Percentiles rank a stretch among this genome's conserved stretches.
These are phyloP conservation scores for Capronia coronata DNA, from an alignment of 2,329 filamentous ascomycete genomes.

Conservation along the genomic window DNA sequence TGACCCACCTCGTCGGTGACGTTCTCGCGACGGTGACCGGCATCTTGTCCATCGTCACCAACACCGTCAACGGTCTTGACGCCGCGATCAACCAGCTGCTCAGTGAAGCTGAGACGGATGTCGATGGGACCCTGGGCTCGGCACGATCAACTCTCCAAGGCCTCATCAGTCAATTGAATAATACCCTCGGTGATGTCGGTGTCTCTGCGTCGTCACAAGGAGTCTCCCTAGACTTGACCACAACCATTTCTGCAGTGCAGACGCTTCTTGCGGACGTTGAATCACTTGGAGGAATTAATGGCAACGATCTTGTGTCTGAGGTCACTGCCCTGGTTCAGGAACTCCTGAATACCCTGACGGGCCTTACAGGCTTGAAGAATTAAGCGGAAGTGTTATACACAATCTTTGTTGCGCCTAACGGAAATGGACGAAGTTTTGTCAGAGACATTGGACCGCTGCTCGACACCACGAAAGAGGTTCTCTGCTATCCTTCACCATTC, in stretches of 20 bases:
- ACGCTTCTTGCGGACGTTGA: constrained; percentile 2
- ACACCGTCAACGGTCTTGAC: constrained; percentile 9
- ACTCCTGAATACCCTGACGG: constrained; percentile 5
- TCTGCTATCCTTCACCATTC: no score
- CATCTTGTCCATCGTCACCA: constrained; percentile 9
- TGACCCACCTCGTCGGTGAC: constrained; percentile 5
- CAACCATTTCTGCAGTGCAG: constrained; percentile 8
- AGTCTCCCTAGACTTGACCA: not conserved
- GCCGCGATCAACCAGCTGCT: constrained; percentile 6
- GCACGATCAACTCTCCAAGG: constrained; percentile 6
- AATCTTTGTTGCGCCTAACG: not conserved
- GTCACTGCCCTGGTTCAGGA: constrained; percentile 4
- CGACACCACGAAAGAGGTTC: no score
- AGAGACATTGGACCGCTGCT: no score
- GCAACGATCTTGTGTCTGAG: not conserved
- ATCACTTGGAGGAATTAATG: not conserved
- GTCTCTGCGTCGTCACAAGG: not conserved
- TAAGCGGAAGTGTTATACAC: not conserved
- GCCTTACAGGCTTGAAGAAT: constrained; percentile 1
- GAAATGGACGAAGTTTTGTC: not conserved
- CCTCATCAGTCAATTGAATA: constrained; percentile 5
- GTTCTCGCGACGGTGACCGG: constrained; percentile 7
- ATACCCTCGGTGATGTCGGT: constrained; percentile 4
- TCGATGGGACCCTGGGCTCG: constrained; percentile 1
- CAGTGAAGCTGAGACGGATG: constrained; percentile 6